Base-by-base conservation (phyloP, 2,329 filamentous ascomycete genomes). In the Leptodontidium sp. region DNA sequence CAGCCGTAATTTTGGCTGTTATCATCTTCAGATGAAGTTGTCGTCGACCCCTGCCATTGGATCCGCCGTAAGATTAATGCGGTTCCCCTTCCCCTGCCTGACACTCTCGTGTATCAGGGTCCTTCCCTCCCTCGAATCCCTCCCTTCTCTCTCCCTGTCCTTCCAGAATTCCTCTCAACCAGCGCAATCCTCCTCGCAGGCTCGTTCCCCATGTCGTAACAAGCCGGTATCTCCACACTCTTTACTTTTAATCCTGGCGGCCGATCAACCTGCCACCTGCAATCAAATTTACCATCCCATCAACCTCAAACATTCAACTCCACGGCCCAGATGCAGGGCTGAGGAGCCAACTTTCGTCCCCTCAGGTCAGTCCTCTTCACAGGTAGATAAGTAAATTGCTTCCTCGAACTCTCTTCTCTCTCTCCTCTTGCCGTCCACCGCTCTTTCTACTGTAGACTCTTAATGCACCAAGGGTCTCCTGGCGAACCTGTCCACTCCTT, bases 251-350 rank as follows among this genome's bases (percentile, higher is more conserved):
- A 78, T 77, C 78, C 82, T 75, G 78, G 81, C 64, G 71, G 83
- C 72, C 78, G 81, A 85, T 83, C 82, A 82, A 79, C 80, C 80
- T 78, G 77, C 49, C 35, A 68, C 68, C 64, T 70, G 67, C 50
- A 75, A 78, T 78, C 74, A 77, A 80, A 81, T 69, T 40, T 65
- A 64, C 69, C 65, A 70, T 83, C 80, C 81, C 81, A 84, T 85
- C 79, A 84, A 84, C 80, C 81, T 86, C 85, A 86, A 86, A 87
- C 84, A 75, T 64, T 66, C 64, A 53, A 63, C 61, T 63, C 63
- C 53, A 55, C 47, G 50, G 61, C 43, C 62, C 57, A 55, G 61
- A 59, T 67, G 63, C 73, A 73, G 69, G 70, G 70, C 66, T 70
- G 66, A 40, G 40, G 21, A 38, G 14, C 24, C 9, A 45, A 24